Conservation (phyloP, 2,329 filamentous ascomycete genomes). For the Cladosporium cucumerinum region DNA sequence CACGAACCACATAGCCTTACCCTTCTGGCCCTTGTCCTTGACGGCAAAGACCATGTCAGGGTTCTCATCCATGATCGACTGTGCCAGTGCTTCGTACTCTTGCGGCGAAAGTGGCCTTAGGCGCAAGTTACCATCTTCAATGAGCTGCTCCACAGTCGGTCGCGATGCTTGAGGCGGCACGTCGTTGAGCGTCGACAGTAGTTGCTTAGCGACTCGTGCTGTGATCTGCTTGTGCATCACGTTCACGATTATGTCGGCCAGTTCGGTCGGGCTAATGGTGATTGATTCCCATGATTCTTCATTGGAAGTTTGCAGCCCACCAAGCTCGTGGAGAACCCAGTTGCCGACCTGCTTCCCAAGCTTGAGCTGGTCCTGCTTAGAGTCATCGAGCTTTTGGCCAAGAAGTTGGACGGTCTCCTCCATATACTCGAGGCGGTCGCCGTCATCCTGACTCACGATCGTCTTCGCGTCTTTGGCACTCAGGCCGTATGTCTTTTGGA, state of each 20-base stretch:
- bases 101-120: conserved; percentile 53
- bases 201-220: conserved; percentile 57
- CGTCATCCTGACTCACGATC: conserved; percentile 72
- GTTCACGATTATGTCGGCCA: conserved; percentile 44
- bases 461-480: conserved; percentile 80
- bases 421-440: conserved; percentile 78
- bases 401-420: conserved; percentile 60
- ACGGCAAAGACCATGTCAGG: conserved; percentile 59
- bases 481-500: conserved; percentile 59
- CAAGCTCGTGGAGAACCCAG: conserved; percentile 55
- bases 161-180: conserved; percentile 36
- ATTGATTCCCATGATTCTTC: conserved; percentile 41
- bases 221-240: conserved; percentile 46
- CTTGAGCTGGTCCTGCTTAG: conserved; percentile 25
- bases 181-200: conserved; percentile 56
- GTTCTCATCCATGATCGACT: conserved; percentile 52
- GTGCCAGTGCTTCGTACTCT: conserved; percentile 56
- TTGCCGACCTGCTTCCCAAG: conserved; percentile 55
- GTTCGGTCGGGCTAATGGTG: conserved; percentile 37
- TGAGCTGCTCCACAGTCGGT: conserved; percentile 50
- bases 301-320: conserved; percentile 43
- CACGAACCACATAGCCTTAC: conserved; percentile 67
- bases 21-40: conserved; percentile 55
- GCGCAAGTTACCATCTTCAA: conserved; percentile 55
- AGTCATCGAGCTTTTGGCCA: conserved; percentile 30